phyloP scores from a whole-genome alignment of 2,329 filamentous ascomycete species.

The Botrytis tulipae region DNA sequence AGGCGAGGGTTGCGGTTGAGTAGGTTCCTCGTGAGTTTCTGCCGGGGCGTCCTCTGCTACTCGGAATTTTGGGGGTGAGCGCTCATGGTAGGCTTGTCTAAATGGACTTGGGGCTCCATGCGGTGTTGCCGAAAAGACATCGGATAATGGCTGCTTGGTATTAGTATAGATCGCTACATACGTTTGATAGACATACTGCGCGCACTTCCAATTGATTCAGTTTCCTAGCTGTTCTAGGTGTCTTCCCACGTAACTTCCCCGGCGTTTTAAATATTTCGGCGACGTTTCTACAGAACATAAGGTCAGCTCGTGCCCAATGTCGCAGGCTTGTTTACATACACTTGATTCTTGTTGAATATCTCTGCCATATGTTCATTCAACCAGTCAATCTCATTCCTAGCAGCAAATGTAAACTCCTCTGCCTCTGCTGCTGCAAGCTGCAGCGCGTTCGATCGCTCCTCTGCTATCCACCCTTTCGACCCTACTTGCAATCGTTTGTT shows the following conservation, averaged over 20 bases:
- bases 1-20: background rate
- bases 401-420: conserved; percentile 91
- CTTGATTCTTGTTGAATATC: conserved; percentile 81
- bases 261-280: conserved; percentile 95
- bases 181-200: conserved; percentile 52
- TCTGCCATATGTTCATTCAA: conserved; percentile 97
- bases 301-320: conserved; percentile 24
- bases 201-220: conserved; percentile 56
- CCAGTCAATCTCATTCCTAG: conserved; percentile 94
- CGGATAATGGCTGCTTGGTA: conserved; percentile 53
- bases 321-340: conserved; percentile 59
- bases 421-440: conserved; percentile 77
- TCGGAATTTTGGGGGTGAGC: conserved; percentile 51
- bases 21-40: conserved; percentile 17
- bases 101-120: conserved; percentile 47
- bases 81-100: conserved; percentile 40
- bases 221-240: conserved; percentile 69
- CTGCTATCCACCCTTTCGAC: conserved; percentile 78
- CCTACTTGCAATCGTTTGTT: conserved; percentile 66
- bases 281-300: conserved; percentile 64
- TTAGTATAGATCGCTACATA: conserved; percentile 27
- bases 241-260: conserved; percentile 78
- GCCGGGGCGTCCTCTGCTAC: conserved; percentile 53
- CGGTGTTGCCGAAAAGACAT: conserved; percentile 56
- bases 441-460: conserved; percentile 76